These are phyloP conservation scores for Nectriaceae sp. DNA, from an alignment of 2,329 filamentous ascomycete genomes.

Conservation along the genomic window DNA sequence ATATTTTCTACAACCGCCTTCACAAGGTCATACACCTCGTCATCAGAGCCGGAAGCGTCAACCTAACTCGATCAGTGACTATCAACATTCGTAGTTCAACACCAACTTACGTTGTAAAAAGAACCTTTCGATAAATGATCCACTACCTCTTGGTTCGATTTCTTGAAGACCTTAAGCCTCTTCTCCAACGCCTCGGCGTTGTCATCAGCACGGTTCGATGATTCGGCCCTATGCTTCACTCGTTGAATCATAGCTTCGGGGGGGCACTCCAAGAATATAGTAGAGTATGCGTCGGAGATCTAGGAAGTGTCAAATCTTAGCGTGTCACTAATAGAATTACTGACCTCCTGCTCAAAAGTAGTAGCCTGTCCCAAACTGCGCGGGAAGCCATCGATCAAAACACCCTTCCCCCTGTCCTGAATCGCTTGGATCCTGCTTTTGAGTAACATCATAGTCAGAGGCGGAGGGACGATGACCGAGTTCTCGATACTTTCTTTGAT, in stretches of 20 bases:
- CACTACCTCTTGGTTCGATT: constrained; percentile 1
- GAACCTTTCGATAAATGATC: constrained; percentile 13
- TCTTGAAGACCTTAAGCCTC: neutral
- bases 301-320: neutral
- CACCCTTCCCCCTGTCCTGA: constrained; percentile 7
- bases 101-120: constrained; percentile 13
- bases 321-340: neutral
- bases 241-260: constrained; percentile 3
- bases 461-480: constrained; percentile 5
- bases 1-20: neutral
- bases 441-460: constrained; percentile 8
- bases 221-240: neutral
- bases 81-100: neutral
- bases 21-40: neutral
- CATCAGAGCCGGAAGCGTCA: neutral
- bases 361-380: constrained; percentile 6
- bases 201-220: neutral
- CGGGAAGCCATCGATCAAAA: constrained; percentile 11
- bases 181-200: neutral
- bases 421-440: constrained; percentile 10
- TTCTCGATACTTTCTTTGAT: constrained; percentile 8
- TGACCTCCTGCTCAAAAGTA: constrained; percentile 13
- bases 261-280: constrained; percentile 4
- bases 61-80: neutral
- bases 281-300: constrained; percentile 10